Base-by-base conservation (phyloP, 1,284 basidiomycete genomes). In the Abortiporus biennis region DNA sequence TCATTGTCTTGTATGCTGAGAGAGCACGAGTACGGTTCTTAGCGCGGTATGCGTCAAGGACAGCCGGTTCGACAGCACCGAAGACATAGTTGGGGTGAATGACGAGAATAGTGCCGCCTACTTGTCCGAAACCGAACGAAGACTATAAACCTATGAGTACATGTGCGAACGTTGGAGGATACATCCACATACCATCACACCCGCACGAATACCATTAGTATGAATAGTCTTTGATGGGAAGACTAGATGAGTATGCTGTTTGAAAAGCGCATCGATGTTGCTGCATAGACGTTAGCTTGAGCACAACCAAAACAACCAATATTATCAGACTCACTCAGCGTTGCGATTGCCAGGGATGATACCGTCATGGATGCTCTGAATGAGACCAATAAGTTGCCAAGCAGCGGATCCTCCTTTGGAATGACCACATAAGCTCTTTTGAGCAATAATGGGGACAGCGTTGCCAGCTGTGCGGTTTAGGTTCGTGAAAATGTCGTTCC, bases 41-140 rank as follows among this genome's bases (percentile, higher is more conserved):
- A 42, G 63, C 60, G 63, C 73, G 78, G 74, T 99, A 99, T 23
- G 71, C 66, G 38, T 81, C 78, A 55, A 93, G 95, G 48, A 74
- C 63, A 22, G 77, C 69, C 2, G 85, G 76, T 49, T 89, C 80
- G 33, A 98, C 68, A 11, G 87, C 75, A 41, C 85, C 95, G 52
- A 93, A 84, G 49, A 97, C 75, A 71, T 92, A 92, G 52, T 90
- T 87, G 39, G 96, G 92, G 66, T 99, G 85, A 44, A 99, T 63
- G 53, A 97, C 72, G 49, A 95, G 76, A 37, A 83, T 86, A 48
- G 86, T 90, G 48, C 95, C 96, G 50, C 95, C 96, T 52, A 97
- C 94, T 78, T 99, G 96, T 56, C 95, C 96, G 74, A 99, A 99
- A 56, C 96, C 96, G 70, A 99, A 99, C 15, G 93, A 97, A 3